Base-by-base conservation (phyloP, 176 grass and related monocot genomes). In the Oryza glumipatula region DNA sequence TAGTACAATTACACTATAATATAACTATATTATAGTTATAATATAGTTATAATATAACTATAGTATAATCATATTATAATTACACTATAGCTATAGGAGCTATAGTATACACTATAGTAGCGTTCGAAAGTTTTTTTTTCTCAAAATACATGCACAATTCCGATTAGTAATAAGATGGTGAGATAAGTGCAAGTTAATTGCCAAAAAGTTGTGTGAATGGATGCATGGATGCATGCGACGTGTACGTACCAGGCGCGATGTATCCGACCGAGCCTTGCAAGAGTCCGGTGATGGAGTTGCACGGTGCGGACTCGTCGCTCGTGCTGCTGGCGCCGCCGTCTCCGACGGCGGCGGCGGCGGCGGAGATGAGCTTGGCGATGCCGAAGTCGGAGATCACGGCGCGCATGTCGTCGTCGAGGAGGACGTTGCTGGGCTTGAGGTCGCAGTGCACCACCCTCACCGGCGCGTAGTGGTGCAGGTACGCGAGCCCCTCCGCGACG, bases 351-450 rank as follows among this genome's bases (percentile, higher is more conserved):
- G 16, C 82, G 68, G 51, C 85, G 56, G 26, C 66, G 48, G 60
- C 86, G 64, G 83, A 78, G 68, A 98, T 44, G 73, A 95, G 61
- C 47, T 80, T 97, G 44, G 95, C 95, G 90, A 94, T 97, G 75
- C 95, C 95, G 47, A 97, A 97, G 66, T 97, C 95, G 45, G 95
- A 94, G 68, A 97, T 97, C 85, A 94, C 94, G 35, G 95, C 92
- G 33, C 84, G 89, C 95, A 97, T 97, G 66, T 93, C 86, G 65
- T 91, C 41, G 48, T 97, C 92, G 67, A 97, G 85, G 33, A 97
- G 80, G 36, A 97, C 95, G 69, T 97, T 97, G 72, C 95, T 94
- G 19, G 95, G 92, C 73, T 97, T 97, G 15, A 97, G 82, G 76
- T 97, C 92, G 56, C 92, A 83, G 49, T 97, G 95, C 70, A 97